A percentile compares a stretch with the other conserved stretches of the same genome.
Conservation (phyloP, 306 rosid genomes). For the Acacia melanoxylon region DNA sequence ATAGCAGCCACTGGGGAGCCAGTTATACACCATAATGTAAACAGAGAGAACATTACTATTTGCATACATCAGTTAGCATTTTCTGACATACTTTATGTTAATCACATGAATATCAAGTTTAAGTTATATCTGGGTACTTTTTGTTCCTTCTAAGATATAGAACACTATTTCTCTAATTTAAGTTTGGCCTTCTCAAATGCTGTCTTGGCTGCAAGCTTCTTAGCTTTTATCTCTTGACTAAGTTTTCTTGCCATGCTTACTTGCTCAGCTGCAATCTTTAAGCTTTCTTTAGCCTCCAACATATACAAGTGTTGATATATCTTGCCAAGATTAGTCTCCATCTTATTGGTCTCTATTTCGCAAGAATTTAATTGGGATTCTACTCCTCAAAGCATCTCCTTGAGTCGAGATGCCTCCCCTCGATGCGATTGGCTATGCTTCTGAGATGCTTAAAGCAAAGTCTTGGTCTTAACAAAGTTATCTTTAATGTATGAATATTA, state of each 20-base stretch:
- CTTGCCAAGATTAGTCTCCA: constrained; percentile 26
- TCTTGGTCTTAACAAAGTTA: no score
- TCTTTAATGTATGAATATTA: no score
- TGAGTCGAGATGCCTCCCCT: constrained; percentile 22
- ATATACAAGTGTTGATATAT: background rate
- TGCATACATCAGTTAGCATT: no score
- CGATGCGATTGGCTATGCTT: no score
- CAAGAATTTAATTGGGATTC: constrained; percentile 12
- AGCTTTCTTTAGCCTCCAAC: background rate
- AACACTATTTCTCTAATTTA: constrained; percentile 11
- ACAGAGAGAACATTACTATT: no score
- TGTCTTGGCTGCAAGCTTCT: constrained; percentile 24
- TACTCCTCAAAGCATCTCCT: constrained; percentile 27
- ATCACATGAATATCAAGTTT: no score
- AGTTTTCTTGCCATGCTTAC: background rate
- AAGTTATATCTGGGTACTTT: background rate
- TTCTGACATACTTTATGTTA: no score
- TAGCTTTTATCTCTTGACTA: background rate
- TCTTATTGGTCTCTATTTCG: constrained; percentile 18
- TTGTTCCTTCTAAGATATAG: background rate
- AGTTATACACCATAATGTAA: no score
- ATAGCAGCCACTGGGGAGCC: no score
- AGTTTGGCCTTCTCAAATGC: constrained; percentile 32
- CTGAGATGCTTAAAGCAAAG: no score
- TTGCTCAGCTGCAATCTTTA: constrained; percentile 18